phyloP scores from a whole-genome alignment of 2,329 filamentous ascomycete genomes.

The Colletotrichum neosansevieriae region DNA sequence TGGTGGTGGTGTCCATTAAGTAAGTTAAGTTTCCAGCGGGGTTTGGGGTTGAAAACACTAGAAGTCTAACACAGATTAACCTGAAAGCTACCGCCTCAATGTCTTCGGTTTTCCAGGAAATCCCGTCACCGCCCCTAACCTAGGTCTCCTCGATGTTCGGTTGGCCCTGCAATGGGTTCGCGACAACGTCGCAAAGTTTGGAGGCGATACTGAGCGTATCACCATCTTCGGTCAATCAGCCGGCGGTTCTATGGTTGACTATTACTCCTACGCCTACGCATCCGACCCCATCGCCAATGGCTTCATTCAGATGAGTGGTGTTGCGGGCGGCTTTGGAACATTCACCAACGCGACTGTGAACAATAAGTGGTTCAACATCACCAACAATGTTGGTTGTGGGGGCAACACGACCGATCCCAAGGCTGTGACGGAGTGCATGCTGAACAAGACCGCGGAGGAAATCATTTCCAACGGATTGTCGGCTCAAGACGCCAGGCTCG shows the following conservation, averaged over 20 bases:
- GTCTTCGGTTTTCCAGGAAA: conserved; percentile 56
- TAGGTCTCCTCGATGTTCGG: conserved; percentile 42
- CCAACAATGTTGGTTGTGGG: conserved; percentile 46
- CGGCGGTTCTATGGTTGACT: conserved; percentile 53
- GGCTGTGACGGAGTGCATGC: conserved; percentile 42
- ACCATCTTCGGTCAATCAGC: conserved; percentile 48
- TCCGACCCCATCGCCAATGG: conserved; percentile 61
- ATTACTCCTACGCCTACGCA: conserved; percentile 62
- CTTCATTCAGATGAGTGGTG: conserved; percentile 59
- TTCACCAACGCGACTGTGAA: conserved; percentile 42
- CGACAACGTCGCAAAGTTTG: conserved; percentile 41
- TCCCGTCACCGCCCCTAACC: conserved; percentile 35
- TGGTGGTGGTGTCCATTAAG: conserved; percentile 61
- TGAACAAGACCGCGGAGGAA: conserved; percentile 23
- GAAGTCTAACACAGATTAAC: conserved; percentile 22
- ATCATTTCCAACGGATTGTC: conserved; percentile 13
- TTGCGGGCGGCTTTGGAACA: conserved; percentile 41
- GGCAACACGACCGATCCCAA: conserved; percentile 41
- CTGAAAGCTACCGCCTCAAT: conserved; percentile 53
- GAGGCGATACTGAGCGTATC: conserved; percentile 43
- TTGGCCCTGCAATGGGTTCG: conserved; percentile 43
- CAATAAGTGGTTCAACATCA: conserved; percentile 40
- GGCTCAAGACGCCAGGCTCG: not conserved
- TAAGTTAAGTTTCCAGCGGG: conserved; percentile 25
- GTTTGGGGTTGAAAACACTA: not conserved